phyloP scores from a whole-genome alignment of 352 stramenopile genomes.

The Phytophthora megakarya region DNA sequence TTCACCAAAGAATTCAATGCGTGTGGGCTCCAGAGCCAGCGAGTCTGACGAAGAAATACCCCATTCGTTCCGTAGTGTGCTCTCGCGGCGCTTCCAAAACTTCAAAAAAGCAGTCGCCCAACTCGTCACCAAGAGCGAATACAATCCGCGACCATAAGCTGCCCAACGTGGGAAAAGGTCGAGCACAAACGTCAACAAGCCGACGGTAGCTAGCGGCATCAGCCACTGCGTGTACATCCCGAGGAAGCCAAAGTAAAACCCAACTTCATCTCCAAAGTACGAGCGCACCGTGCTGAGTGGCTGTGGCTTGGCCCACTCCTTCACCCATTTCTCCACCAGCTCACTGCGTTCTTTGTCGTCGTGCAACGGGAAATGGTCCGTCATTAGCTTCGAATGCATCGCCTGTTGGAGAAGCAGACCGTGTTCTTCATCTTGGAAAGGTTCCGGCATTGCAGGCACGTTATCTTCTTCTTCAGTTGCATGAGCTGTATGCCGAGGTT shows the following conservation, averaged over 20 bases:
- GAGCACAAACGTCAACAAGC: constrained; percentile 88
- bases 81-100: constrained; percentile 92
- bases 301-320: constrained; percentile 60
- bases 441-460: constrained; percentile 41
- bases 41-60: constrained; percentile 55
- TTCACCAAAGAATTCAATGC: constrained; percentile 72
- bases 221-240: constrained; percentile 96
- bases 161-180: constrained; percentile 62
- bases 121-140: constrained; percentile 90
- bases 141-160: constrained; percentile 73
- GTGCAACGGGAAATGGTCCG: constrained; percentile 78
- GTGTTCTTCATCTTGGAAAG: constrained; percentile 72
- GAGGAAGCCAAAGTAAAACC: constrained; percentile 98
- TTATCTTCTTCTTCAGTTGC: constrained; percentile 5
- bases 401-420: constrained; percentile 71
- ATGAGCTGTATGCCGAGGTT: constrained; percentile 8
- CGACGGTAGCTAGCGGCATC: constrained; percentile 88
- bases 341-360: constrained; percentile 68
- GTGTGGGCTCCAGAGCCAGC: constrained; percentile 56
- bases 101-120: constrained; percentile 92
- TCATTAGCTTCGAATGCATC: constrained; percentile 66
- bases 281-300: constrained; percentile 65
- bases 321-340: constrained; percentile 79
- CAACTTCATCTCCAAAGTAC: constrained; percentile 91
- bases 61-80: constrained; percentile 86